A percentile compares a stretch with the other conserved stretches of the same genome.
phyloP scores from a whole-genome alignment of 2,329 filamentous ascomycete genomes.

The Zymoseptoria crescenta region DNA sequence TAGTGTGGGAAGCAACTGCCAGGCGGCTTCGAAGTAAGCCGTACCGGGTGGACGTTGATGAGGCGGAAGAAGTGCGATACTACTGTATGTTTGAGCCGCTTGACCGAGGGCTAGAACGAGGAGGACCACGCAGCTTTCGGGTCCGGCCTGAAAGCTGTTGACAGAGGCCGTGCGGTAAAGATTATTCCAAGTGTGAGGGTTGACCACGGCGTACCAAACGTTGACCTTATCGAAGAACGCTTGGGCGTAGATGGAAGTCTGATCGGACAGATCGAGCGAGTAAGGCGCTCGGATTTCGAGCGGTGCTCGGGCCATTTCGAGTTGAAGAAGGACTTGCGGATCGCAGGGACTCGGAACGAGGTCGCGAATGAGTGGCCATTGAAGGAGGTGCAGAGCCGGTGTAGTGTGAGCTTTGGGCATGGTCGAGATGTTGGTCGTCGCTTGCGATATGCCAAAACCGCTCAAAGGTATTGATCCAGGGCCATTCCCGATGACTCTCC shows the following conservation, averaged over 20 bases:
- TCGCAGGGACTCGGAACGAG: constrained; percentile 70
- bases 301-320: constrained; percentile 74
- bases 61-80: constrained; percentile 63
- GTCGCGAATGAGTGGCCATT: constrained; percentile 73
- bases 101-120: constrained; percentile 70
- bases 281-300: constrained; percentile 52
- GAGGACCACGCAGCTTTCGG: constrained; percentile 74
- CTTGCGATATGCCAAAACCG: constrained; percentile 59
- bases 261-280: constrained; percentile 45
- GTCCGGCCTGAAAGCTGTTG: constrained; percentile 67
- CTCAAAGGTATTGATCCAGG: constrained; percentile 35
- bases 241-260: constrained; percentile 68
- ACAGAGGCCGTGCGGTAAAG: constrained; percentile 69
- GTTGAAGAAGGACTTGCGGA: constrained; percentile 70
- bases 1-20: constrained; percentile 66
- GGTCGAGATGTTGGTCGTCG: constrained; percentile 67
- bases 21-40: constrained; percentile 73
- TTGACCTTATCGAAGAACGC: constrained; percentile 77
- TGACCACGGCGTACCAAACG: constrained; percentile 79
- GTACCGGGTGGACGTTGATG: constrained; percentile 67
- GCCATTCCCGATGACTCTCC: constrained; percentile 23
- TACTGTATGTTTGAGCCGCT: constrained; percentile 61
- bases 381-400: constrained; percentile 66
- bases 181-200: constrained; percentile 69
- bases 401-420: constrained; percentile 83